Percentiles rank a stretch among this genome's conserved stretches.
phyloP scores from a whole-genome alignment of 176 grass and related monocot genomes.

The Cenchrus fungigraminus region DNA sequence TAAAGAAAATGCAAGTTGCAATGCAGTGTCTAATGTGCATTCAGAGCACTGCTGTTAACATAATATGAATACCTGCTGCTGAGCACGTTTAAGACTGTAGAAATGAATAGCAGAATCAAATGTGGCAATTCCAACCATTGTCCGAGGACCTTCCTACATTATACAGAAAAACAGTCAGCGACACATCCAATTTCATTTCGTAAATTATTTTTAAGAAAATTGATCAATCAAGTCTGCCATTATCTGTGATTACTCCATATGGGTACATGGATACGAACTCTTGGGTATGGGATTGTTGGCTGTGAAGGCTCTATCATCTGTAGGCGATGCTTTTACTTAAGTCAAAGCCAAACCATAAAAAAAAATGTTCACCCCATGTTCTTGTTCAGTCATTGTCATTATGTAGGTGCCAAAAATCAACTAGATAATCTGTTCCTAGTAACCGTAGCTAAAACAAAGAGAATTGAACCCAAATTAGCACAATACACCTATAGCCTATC shows the following conservation, averaged over 20 bases:
- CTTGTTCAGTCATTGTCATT: conserved; percentile 2
- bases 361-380: neutral
- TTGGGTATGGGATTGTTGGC: too few species aligned
- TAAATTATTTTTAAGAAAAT: neutral
- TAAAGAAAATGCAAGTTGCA: neutral
- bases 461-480: neutral
- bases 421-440: neutral
- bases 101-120: conserved; percentile 97
- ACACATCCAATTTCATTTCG: neutral
- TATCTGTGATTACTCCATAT: neutral
- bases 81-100: conserved; percentile 88
- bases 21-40: neutral
- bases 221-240: neutral
- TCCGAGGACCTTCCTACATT: conserved; percentile 90
- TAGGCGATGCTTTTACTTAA: conserved; percentile 5
- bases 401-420: neutral
- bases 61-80: conserved; percentile 70
- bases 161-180: neutral
- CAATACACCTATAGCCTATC: neutral
- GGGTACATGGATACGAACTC: neutral
- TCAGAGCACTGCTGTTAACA: conserved; percentile 10
- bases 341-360: neutral
- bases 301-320: too few species aligned
- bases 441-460: conserved; percentile 13
- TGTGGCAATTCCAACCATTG: conserved; percentile 91